phyloP scores from a whole-genome alignment of 352 stramenopile genomes.

The Globisporangium barbulae region DNA sequence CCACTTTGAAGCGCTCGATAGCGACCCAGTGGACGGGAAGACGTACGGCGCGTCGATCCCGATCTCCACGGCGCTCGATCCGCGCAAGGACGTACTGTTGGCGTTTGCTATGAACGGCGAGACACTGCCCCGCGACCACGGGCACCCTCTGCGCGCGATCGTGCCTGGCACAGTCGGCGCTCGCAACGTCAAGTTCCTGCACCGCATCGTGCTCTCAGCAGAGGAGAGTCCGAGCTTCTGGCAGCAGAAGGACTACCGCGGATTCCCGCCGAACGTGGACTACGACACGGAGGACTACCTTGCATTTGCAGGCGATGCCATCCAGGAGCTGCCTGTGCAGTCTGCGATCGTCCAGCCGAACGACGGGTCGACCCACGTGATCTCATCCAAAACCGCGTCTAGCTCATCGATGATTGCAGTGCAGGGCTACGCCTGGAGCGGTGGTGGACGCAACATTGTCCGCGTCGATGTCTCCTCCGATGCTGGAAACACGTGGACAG shows the following conservation, averaged over 20 bases:
- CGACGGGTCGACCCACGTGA: conserved; percentile 36
- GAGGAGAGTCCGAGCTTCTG: conserved; percentile 88
- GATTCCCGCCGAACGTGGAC: conserved; percentile 82
- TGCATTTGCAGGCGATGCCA: conserved; percentile 82
- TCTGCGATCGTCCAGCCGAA: conserved; percentile 89
- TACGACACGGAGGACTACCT: conserved; percentile 80
- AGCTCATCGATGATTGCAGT: conserved; percentile 50
- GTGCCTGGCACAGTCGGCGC: conserved; percentile 88
- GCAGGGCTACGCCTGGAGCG: conserved; percentile 93
- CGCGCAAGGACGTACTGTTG: conserved; percentile 89
- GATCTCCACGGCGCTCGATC: conserved; percentile 85
- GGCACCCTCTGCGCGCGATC: conserved; percentile 90
- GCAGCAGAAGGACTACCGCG: conserved; percentile 93
- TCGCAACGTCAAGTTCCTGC: conserved; percentile 93
- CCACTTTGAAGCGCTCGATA: conserved; percentile 53
- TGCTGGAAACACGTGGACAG: conserved; percentile 92
- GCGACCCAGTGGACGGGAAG: conserved; percentile 40
- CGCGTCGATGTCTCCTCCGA: conserved; percentile 95
- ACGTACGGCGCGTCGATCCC: conserved; percentile 74
- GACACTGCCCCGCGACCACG: conserved; percentile 88
- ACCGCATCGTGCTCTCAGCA: conserved; percentile 71
- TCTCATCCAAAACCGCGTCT: conserved; percentile 42
- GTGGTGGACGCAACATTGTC: conserved; percentile 93
- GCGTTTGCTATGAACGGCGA: conserved; percentile 95
- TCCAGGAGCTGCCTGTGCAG: conserved; percentile 91